Base-by-base conservation (phyloP, 176 grass and related monocot genomes). In the Luzula sylvatica region DNA sequence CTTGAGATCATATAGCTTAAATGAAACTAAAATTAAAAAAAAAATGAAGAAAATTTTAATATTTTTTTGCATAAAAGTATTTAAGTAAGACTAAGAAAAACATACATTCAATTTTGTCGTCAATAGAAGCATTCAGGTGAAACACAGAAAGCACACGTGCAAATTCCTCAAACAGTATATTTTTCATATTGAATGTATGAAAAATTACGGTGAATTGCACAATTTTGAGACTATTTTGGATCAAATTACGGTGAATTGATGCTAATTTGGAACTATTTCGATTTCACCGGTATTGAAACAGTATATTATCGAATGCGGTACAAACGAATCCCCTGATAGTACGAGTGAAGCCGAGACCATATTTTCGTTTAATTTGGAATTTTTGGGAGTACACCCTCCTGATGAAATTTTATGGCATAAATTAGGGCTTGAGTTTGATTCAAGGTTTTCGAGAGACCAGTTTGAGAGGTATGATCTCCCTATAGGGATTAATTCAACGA, bases 281-380 rank as follows among this genome's bases (percentile, higher is more conserved):
- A 95, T 88, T 45, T 95, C 80, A 63, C 89, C 89, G 72, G 69
- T 85, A 77, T 88, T 73, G 73, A 95, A 88, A 65, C 89, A 83
- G 72, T 85, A 95, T 48, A 95, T 80, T 70, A 95, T 69, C 71
- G 89, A 72, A 78, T 95, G 87, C 51, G 89, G 89, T 63, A 72
- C 56, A 43, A 58, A 82, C 23, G 61, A 85, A 75, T 85, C 73
- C 67, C 88, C 73, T 71, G 80, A 88, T 43, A 95, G 89, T 42
- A 95, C 76, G 75, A 95, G 75, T 42, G 83, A 95, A 53, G 89
- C 84, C 44, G 83, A 88, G 21, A 95, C 89, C 26, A 55, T 79
- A 46, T 61, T 74, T 81, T 76, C 44, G 22, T 40, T 50, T 65
- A 55, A 52, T 15, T 42, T 65, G 46, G 72, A 64, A 68, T 73